Evolutionary conservation across 148 eudicot species (phyloP), one percentile per base, ranked within the genome.

Genomic region (Camellia sinensis): DNA sequence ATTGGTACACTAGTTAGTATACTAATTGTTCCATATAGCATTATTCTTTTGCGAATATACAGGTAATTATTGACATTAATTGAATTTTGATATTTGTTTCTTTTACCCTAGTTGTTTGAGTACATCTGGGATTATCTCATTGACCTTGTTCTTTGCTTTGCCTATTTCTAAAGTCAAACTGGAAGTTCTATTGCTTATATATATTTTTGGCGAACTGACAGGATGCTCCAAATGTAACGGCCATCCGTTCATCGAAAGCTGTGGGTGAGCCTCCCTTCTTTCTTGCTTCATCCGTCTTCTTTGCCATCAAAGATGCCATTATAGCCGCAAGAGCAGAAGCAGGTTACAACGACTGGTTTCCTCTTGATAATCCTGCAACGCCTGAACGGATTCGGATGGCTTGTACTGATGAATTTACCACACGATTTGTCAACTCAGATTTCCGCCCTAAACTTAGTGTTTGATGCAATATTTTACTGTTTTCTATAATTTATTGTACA

Each of bases 251-350:
- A 29, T 96, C 99, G 13, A 96, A 96, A 88, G 99, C 98, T 57
- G 99, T 93, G 37, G 99, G 99, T 21, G 99, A 96, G 72, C 99
- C 99, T 77, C 99, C 99, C 8, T 96, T 96, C 74, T 96, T 96
- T 81, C 94, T 96, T 41, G 99, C 97, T 45, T 96, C 99, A 6
- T 52, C 92, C 0, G 95, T 91, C 53, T 89, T 96, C 81, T 96
- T 96, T 52, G 99, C 98, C 67, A 93, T 96, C 74, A 96, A 96
- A 84, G 97, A 96, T 79, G 99, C 99, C 56, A 88, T 96, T 48
- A 82, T 82, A 59, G 90, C 98, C 77, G 98, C 98, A 43, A 90
- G 99, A 86, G 84, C 91, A 10, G 98, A 93, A 67, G 85, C 78
- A 9, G 99, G 98, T 54, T 65, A 67, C n/a, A n/a, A n/a, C 13